These are phyloP conservation scores for Talaromyces borbonicus DNA, from an alignment of 495 filamentous ascomycete genomes.

Conservation along the genomic window DNA sequence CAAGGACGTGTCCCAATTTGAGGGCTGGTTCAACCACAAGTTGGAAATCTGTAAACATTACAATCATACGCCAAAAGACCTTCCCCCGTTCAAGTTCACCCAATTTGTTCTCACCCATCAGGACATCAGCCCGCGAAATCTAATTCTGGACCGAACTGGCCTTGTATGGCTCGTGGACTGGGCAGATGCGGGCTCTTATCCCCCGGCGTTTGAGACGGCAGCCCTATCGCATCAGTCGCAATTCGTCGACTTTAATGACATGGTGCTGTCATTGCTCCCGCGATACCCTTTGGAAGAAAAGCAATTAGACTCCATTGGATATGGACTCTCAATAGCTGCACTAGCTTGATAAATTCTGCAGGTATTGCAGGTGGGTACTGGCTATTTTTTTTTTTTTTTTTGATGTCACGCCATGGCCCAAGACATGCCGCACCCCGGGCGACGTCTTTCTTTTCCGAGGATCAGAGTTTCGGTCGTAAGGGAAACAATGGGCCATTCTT, in stretches of 20 bases:
- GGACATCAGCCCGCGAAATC: constrained; percentile 19
- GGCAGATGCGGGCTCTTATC: constrained; percentile 19
- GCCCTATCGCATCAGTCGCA: constrained; percentile 7
- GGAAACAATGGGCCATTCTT: too few species aligned
- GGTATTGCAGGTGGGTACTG: too few species aligned
- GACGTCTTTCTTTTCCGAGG: too few species aligned
- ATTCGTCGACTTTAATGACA: background rate
- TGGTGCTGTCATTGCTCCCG: too few species aligned
- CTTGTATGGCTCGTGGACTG: constrained; percentile 20
- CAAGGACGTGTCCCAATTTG: constrained; percentile 13
- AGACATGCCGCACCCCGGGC: too few species aligned
- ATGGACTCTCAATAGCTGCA: too few species aligned
- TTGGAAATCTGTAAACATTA: constrained; percentile 16
- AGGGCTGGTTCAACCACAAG: constrained; percentile 26
- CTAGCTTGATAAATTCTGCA: too few species aligned
- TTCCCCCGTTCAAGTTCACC: background rate
- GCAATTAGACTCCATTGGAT: too few species aligned
- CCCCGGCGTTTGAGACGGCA: constrained; percentile 16
- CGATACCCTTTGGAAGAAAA: too few species aligned
- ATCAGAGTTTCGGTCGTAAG: too few species aligned
- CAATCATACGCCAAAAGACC: constrained; percentile 11
- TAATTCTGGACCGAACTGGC: constrained; percentile 15
- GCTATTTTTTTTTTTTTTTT: too few species aligned
- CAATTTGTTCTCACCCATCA: constrained; percentile 15
- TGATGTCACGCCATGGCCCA: too few species aligned